Conservation (phyloP, 345 rosid genomes). For the Lumnitzera racemosa region DNA sequence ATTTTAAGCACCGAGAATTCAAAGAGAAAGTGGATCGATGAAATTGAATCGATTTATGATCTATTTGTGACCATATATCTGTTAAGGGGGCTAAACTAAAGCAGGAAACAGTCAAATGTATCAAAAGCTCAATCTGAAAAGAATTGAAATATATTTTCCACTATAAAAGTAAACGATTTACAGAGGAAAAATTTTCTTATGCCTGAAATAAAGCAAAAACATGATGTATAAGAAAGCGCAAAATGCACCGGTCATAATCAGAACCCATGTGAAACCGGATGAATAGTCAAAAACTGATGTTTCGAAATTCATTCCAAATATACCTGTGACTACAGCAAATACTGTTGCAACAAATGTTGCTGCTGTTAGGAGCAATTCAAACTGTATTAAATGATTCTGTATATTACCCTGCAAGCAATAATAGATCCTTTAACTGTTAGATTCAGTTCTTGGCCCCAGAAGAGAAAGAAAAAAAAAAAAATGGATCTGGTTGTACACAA, state of each 20-base stretch:
- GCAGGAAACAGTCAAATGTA: no score
- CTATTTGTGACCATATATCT: no score
- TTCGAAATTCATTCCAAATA: slow-evolving; percentile 84
- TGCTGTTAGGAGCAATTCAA: slow-evolving; percentile 87
- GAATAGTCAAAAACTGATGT: slow-evolving; percentile 64
- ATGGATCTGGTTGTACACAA: not conserved
- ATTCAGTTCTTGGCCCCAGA: not conserved
- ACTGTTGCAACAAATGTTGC: slow-evolving; percentile 85
- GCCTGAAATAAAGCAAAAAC: slow-evolving; percentile 69
- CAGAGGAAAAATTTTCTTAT: slow-evolving; percentile 77
- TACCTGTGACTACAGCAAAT: slow-evolving; percentile 75
- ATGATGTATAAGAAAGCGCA: slow-evolving; percentile 46
- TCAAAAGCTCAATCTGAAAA: not conserved
- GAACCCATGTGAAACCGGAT: slow-evolving; percentile 62
- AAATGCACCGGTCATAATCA: slow-evolving; percentile 49
- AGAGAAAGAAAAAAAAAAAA: not conserved
- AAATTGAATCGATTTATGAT: no score
- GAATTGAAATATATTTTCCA: not conserved
- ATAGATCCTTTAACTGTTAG: not conserved
- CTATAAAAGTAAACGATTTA: slow-evolving; percentile 15
- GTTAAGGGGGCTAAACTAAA: no score
- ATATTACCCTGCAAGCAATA: slow-evolving; percentile 62
- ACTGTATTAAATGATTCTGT: slow-evolving; percentile 91
- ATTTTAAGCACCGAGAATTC: no score
- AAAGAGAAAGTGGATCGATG: no score